A percentile compares a stretch with the other conserved stretches of the same genome.
These are phyloP conservation scores for Pezicula neosporulosa DNA, from an alignment of 2,329 filamentous ascomycete genomes.

Conservation along the genomic window DNA sequence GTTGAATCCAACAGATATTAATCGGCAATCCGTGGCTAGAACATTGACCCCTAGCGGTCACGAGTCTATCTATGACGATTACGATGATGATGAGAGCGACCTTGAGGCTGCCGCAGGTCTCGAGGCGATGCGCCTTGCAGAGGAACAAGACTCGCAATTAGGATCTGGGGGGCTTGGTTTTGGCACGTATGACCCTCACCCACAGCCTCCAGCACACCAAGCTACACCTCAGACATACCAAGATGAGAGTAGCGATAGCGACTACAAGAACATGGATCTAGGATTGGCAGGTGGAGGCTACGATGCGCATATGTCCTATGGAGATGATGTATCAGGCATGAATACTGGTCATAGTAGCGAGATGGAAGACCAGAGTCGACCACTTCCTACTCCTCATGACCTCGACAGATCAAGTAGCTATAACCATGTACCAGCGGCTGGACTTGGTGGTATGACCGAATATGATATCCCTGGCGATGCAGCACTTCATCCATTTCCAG, in stretches of 20 bases:
- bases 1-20: constrained; percentile 36
- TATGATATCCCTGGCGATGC: constrained; percentile 43
- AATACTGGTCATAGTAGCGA: constrained; percentile 30
- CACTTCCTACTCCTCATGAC: constrained; percentile 44
- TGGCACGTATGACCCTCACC: constrained; percentile 40
- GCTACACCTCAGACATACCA: constrained; percentile 23
- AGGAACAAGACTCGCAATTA: constrained; percentile 69
- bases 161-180: constrained; percentile 54
- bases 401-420: constrained; percentile 25
- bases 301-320: constrained; percentile 57
- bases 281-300: constrained; percentile 72
- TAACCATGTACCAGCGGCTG: constrained; percentile 17
- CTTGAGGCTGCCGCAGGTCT: constrained; percentile 82
- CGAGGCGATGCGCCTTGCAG: constrained; percentile 78
- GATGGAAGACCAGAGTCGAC: constrained; percentile 42
- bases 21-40: constrained; percentile 47
- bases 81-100: constrained; percentile 71
- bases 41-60: constrained; percentile 35
- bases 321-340: constrained; percentile 35
- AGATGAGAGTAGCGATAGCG: constrained; percentile 61
- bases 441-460: constrained; percentile 30
- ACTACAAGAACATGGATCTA: constrained; percentile 70
- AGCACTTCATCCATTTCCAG: constrained; percentile 52
- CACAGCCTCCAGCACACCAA: constrained; percentile 37
- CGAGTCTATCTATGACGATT: constrained; percentile 31